Evolutionary conservation across 148 eudicot genomes (phyloP), one percentile per base, ranked within the genome.

Genomic region (Silene conica): DNA sequence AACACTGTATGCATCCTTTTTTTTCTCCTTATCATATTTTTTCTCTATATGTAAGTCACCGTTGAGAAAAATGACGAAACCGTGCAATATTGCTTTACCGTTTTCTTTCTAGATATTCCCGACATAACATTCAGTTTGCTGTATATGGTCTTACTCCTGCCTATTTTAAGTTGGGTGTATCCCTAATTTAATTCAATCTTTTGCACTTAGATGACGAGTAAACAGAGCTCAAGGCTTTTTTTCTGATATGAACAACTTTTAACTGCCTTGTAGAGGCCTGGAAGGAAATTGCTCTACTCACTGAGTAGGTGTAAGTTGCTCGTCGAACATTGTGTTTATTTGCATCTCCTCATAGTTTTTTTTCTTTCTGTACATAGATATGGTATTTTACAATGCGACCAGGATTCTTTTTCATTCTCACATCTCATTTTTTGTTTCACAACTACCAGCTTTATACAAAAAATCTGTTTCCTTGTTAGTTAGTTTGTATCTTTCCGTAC

Each of bases 1-100:
- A 96, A 96, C 77, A 90, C 96, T 46, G 99, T 92, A 86, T 80
- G 96, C 84, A 61, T 19, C 13, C 62, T 23, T 59, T 46, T 3
- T 26, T 56, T 45, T 2, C 21, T 9, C 65, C 56, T 31, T 5
- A 21, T 26, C 12, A 4, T 45, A 43, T 14, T 18, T 34, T 38
- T 65, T 34, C 22, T 10, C 71, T 64, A 67, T 15, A 43, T 63
- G 8, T 23, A 54, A 20, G 63, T 22, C 3, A 23, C 65, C 8
- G 1, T 0, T 61, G 28, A 61, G 38, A 16, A 38, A n/a, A 38
- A 18, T 34, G 50, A 38, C 22, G 19, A 65, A 34, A 34, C 14
- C 69, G 9, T 65, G 69, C 13, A 13, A 34, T 18, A 65, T 21
- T 34, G 50, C 11, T 8, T 8, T 59, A 59, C 26, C 3, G 26